phyloP scores from a whole-genome alignment of 1,284 basidiomycete species.

The Laetiporus sulphureus region DNA sequence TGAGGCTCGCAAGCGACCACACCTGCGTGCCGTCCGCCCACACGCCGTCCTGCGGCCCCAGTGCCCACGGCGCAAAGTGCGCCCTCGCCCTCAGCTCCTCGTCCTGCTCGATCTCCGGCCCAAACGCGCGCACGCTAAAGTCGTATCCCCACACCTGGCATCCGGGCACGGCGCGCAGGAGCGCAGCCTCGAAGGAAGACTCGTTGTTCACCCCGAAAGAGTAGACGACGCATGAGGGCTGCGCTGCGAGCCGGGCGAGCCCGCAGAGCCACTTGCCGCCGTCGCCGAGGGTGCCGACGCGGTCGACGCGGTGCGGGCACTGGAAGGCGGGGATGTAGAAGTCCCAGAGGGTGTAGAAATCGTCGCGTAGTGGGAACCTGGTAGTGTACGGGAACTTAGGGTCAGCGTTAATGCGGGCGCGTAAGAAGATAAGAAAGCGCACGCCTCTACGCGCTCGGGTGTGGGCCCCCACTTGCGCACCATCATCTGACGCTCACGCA shows the following conservation, averaged over 20 bases:
- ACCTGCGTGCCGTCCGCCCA: constrained; percentile 29
- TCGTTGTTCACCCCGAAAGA: constrained; percentile 45
- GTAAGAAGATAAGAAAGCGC: constrained; percentile 4
- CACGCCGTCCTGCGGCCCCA: constrained; percentile 32
- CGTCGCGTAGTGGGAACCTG: constrained; percentile 8
- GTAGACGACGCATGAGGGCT: constrained; percentile 41
- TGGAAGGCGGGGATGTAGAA: constrained; percentile 42
- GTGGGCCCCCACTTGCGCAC: constrained; percentile 20
- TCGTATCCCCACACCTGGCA: constrained; percentile 50
- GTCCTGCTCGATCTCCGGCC: constrained; percentile 36
- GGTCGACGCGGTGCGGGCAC: constrained; percentile 39
- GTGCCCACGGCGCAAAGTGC: constrained; percentile 40
- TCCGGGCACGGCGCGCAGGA: constrained; percentile 33
- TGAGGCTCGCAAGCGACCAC: constrained; percentile 40
- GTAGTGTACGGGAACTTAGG: too few species aligned
- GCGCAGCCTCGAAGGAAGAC: constrained; percentile 45
- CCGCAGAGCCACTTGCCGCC: constrained; percentile 51
- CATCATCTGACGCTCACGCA: constrained; percentile 13
- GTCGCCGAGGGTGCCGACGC: constrained; percentile 41
- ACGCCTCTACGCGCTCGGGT: constrained; percentile 14
- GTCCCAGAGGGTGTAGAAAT: constrained; percentile 29
- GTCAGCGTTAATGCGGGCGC: too few species aligned
- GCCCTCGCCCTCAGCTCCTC: constrained; percentile 24
- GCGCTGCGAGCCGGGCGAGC: constrained; percentile 34
- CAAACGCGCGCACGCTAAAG: constrained; percentile 42